A percentile compares a stretch with the other conserved stretches of the same genome.
These are phyloP conservation scores for Acanthamoeba lenticulata DNA, from an alignment of 208 protist species.

Conservation along the genomic window DNA sequence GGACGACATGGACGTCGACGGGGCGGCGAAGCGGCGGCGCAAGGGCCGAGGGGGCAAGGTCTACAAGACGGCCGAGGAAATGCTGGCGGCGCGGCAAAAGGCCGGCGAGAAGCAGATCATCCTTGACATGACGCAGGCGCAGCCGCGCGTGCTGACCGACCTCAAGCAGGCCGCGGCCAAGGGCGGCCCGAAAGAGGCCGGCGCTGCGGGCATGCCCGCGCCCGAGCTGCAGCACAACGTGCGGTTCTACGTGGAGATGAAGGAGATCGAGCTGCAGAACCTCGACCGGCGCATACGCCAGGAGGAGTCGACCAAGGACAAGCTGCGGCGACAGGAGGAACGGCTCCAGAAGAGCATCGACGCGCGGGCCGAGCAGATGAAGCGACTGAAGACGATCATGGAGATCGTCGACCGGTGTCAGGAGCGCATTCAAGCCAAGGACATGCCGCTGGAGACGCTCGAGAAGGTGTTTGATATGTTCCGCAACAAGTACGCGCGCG, in stretches of 20 bases:
- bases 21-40: background rate
- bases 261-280: slow-evolving; percentile 58
- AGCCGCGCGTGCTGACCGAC: slow-evolving; percentile 53
- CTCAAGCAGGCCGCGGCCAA: background rate
- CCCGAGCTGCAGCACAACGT: slow-evolving; percentile 69
- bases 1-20: slow-evolving; percentile 7
- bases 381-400: slow-evolving; percentile 33
- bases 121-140: slow-evolving; percentile 55
- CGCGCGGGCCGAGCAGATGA: background rate
- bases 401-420: slow-evolving; percentile 25
- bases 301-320: background rate
- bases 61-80: slow-evolving; percentile 51
- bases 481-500: slow-evolving; percentile 46
- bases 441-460: slow-evolving; percentile 35
- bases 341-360: background rate
- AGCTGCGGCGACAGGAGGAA: background rate
- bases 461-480: slow-evolving; percentile 61
- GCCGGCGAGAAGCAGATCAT: slow-evolving; percentile 41
- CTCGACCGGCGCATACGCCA: background rate
- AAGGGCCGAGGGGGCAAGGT: background rate
- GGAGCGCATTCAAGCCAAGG: background rate
- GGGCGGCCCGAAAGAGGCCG: background rate
- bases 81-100: background rate
- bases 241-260: slow-evolving; percentile 52
- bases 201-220: slow-evolving; percentile 15